Evolutionary conservation across 1,284 basidiomycete species (phyloP), one percentile per base, ranked within the genome.

Genomic region (Microbotryum saponariae): DNA sequence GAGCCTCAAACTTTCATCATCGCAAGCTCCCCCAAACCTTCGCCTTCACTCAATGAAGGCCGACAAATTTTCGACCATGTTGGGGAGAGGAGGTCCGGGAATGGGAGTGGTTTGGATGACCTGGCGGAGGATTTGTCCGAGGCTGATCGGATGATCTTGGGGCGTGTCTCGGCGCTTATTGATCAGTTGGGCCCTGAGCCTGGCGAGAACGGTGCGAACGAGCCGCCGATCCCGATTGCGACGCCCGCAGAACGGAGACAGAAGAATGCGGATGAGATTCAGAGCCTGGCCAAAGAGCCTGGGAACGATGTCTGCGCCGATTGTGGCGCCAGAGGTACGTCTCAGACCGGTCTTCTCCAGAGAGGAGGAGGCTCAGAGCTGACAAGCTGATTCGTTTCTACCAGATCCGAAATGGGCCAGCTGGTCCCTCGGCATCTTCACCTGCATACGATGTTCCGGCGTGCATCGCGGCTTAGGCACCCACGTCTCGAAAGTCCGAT

Each of bases 371-470:
- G 21, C n/a, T 45, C 25, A 59, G 12, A 49, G 49, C 9, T 46
- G 31, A 5, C 66, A 61, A 53, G 59, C 63, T 3, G 60, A 63
- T 21, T 68, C 55, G 37, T 37, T 48, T 18, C 53, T 7, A 20
- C 14, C 42, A 18, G 71, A 73, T 20, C 78, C 80, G 2, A 76
- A 70, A 9, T 77, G 76, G 76, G 74, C 76, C 6, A 74, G 74
- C 3, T 75, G 73, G 72, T 71, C 66, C 23, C 61, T 80, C 61
- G 77, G 78, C 46, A 74, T 80, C 62, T 80, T 80, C 61, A 70
- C 81, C 52, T 81, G 80, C 70, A 81, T 81, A 50, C 72, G 77
- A 18, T 81, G 80, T 65, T 76, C 75, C 27, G 80, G 80, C 0
- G 60, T 79, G 1, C 80, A 81, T 66, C 76, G 80, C 6, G 72